Evolutionary conservation across 2,329 filamentous ascomycete species (phyloP).

Genomic region (Talaromyces sp.): DNA sequence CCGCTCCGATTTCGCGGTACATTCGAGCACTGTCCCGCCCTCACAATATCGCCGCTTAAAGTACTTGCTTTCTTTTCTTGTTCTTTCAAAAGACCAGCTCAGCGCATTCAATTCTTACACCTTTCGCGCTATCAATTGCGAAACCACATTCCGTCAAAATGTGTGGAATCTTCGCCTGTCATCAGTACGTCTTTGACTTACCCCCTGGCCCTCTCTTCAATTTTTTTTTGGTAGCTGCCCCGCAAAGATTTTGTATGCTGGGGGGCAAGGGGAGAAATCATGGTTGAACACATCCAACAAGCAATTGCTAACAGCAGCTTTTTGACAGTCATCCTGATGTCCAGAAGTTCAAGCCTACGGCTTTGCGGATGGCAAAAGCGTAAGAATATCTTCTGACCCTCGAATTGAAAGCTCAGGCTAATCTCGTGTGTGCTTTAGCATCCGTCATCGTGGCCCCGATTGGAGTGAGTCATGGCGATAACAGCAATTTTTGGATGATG

Average conservation of each 20-base stretch:
- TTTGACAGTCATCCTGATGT: slow-evolving; percentile 75
- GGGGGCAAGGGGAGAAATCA: neutral
- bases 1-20: slow-evolving; percentile 17
- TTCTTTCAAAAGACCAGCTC: neutral
- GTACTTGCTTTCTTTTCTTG: slow-evolving; percentile 4
- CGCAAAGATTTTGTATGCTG: neutral
- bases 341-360: slow-evolving; percentile 91
- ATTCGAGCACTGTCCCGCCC: neutral
- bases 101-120: neutral
- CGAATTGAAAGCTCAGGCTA: slow-evolving; percentile 4
- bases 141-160: slow-evolving; percentile 56
- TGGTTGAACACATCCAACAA: slow-evolving; percentile 1
- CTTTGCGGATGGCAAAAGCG: slow-evolving; percentile 90
- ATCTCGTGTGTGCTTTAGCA: slow-evolving; percentile 49
- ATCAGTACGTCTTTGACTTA: slow-evolving; percentile 60
- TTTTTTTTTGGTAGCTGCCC: slow-evolving; percentile 15
- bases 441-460: slow-evolving; percentile 95
- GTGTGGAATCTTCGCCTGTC: slow-evolving; percentile 97
- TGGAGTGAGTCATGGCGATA: slow-evolving; percentile 71
- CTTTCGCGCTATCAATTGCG: neutral
- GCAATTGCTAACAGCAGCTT: slow-evolving; percentile 21
- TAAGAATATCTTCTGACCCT: slow-evolving; percentile 50
- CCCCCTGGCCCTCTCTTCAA: neutral
- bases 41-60: neutral
- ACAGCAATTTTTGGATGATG: neutral